Conservation (phyloP, 768 basidiomycete species). For the Podaxis sp. region DNA sequence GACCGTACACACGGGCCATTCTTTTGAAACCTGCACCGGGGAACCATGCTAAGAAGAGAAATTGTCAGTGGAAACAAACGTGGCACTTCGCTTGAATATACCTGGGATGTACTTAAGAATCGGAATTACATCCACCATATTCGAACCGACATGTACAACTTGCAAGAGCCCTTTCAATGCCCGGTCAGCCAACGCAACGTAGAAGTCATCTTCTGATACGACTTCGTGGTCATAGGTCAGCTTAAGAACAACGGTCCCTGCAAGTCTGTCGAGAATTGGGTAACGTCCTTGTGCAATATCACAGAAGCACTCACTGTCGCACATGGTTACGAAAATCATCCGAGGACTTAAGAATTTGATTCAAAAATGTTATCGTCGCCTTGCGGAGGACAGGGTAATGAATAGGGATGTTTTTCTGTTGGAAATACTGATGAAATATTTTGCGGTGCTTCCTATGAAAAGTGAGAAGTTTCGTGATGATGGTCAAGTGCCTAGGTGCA, state of each 20-base stretch:
- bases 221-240: constrained; percentile 41
- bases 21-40: constrained; percentile 37
- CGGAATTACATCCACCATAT: constrained; percentile 39
- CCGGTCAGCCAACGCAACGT: constrained; percentile 29
- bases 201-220: constrained; percentile 33
- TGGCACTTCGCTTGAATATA: constrained; percentile 11
- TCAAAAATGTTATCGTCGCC: constrained; percentile 24
- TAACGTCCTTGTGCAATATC: background rate
- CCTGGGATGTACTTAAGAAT: constrained; percentile 30
- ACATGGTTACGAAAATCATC: constrained; percentile 29
- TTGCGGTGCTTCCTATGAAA: constrained; percentile 28
- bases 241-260: constrained; percentile 35
- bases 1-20: constrained; percentile 26
- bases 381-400: constrained; percentile 27
- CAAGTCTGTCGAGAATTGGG: constrained; percentile 22
- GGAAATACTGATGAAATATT: constrained; percentile 37
- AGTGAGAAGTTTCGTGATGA: background rate
- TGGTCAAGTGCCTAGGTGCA: background rate
- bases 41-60: constrained; percentile 30
- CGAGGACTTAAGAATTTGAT: constrained; percentile 27
- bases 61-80: background rate
- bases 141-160: constrained; percentile 37
- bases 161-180: constrained; percentile 22
- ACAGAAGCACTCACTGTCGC: constrained; percentile 25
- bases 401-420: constrained; percentile 27